Percentiles rank a stretch among this genome's conserved stretches.
Evolutionary conservation across 306 rosid species (phyloP).

Genomic region (Vachellia collinsii): DNA sequence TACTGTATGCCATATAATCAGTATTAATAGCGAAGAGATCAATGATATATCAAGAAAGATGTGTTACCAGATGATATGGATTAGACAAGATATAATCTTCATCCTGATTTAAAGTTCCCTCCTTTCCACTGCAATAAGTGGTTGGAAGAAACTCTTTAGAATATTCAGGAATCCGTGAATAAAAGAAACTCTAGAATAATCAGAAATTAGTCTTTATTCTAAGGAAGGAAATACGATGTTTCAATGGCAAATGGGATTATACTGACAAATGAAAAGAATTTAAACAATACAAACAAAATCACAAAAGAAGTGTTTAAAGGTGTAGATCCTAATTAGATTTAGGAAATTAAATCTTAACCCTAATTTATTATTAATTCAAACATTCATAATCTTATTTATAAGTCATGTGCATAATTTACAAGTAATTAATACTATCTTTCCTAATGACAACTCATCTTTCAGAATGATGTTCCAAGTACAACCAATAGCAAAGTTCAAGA

Average conservation of each 20-base stretch:
- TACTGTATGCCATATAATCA: constrained; percentile 24
- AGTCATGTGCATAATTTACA: not conserved
- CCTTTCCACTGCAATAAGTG: constrained; percentile 76
- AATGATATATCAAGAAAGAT: constrained; percentile 30
- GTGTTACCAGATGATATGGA: constrained; percentile 85
- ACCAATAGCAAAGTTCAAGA: not conserved
- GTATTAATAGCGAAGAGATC: constrained; percentile 20
- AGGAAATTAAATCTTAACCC: not conserved
- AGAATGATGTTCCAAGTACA: not conserved
- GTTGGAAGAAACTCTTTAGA: constrained; percentile 23
- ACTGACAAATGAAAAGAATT: constrained; percentile 22
- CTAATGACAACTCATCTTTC: not conserved
- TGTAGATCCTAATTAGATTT: constrained; percentile 10
- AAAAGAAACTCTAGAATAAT: constrained; percentile 27
- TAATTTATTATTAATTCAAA: not conserved
- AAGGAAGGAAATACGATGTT: constrained; percentile 31
- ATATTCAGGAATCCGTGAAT: constrained; percentile 9
- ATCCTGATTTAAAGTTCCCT: constrained; percentile 71
- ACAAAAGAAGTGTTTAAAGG: constrained; percentile 28
- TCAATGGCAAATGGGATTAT: constrained; percentile 25
- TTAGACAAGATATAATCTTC: constrained; percentile 80
- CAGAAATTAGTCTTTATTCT: constrained; percentile 19
- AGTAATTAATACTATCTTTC: not conserved
- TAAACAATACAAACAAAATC: constrained; percentile 4
- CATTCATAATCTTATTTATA: not conserved